Percentiles rank a stretch among this genome's conserved stretches.
These are phyloP conservation scores for Clathrus columnatus DNA, from an alignment of 768 basidiomycete genomes.

Conservation along the genomic window DNA sequence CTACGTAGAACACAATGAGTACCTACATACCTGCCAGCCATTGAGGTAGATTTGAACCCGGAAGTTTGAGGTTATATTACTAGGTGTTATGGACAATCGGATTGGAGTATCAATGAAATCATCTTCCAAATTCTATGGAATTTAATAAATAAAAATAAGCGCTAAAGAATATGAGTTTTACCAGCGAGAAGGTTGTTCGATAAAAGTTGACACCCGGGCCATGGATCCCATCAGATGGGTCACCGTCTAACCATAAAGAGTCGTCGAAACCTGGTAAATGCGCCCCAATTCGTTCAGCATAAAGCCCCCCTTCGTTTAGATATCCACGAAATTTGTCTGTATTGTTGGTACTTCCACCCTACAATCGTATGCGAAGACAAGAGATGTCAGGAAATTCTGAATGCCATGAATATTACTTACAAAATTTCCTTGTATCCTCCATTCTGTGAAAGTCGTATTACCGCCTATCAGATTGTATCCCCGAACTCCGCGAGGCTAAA, in stretches of 20 bases:
- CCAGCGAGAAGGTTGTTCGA: conserved; percentile 34
- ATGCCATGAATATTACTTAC: conserved; percentile 25
- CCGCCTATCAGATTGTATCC: conserved; percentile 36
- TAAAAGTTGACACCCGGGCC: conserved; percentile 41
- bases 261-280: conserved; percentile 52
- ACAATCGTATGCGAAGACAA: conserved; percentile 19
- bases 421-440: conserved; percentile 47
- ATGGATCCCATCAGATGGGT: conserved; percentile 30
- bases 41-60: conserved; percentile 43
- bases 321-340: conserved; percentile 44
- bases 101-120: conserved; percentile 35
- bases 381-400: conserved; percentile 19
- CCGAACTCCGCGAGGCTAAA: conserved; percentile 35
- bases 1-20: neutral
- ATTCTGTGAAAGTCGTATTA: conserved; percentile 32
- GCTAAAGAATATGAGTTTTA: conserved; percentile 15
- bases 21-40: conserved; percentile 31
- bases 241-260: conserved; percentile 32
- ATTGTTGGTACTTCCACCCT: conserved; percentile 32
- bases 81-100: conserved; percentile 37
- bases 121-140: conserved; percentile 22
- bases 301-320: conserved; percentile 53
- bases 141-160: conserved; percentile 17
- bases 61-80: conserved; percentile 36
- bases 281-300: conserved; percentile 48